Percentiles rank a stretch among this genome's conserved stretches.
Conservation (phyloP, 192 early-diverging fungal genomes). For the Podila verticillata region DNA sequence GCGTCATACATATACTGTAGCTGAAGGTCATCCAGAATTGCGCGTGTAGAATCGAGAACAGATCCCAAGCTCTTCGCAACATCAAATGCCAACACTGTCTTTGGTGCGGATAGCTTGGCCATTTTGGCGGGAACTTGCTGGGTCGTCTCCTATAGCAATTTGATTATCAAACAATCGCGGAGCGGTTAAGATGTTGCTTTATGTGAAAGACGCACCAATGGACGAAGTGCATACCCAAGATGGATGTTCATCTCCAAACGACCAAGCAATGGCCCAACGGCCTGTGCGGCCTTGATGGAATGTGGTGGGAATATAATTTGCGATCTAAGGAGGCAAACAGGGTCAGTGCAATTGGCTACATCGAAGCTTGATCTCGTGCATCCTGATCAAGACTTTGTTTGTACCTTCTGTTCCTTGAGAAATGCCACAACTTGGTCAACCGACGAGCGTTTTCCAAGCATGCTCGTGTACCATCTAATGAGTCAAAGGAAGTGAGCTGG, state of each 20-base stretch:
- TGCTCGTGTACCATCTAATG: constrained; percentile 80
- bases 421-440: constrained; percentile 51
- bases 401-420: constrained; percentile 57
- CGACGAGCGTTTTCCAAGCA: constrained; percentile 74
- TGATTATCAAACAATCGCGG: background rate
- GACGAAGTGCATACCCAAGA: constrained; percentile 24
- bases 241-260: constrained; percentile 54
- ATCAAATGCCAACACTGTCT: constrained; percentile 16
- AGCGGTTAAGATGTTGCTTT: background rate
- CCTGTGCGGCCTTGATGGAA: constrained; percentile 64
- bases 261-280: constrained; percentile 69
- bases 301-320: constrained; percentile 62
- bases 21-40: constrained; percentile 4
- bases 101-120: constrained; percentile 25
- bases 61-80: background rate
- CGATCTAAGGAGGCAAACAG: constrained; percentile 44
- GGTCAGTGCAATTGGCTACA: background rate
- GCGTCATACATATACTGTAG: background rate
- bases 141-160: constrained; percentile 12
- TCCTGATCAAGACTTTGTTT: too few species aligned
- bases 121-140: constrained; percentile 27
- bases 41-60: background rate
- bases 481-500: background rate
- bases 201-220: background rate
- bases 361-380: too few species aligned